Conservation (phyloP, 306 rosid genomes). For the Cicer judaicum region DNA sequence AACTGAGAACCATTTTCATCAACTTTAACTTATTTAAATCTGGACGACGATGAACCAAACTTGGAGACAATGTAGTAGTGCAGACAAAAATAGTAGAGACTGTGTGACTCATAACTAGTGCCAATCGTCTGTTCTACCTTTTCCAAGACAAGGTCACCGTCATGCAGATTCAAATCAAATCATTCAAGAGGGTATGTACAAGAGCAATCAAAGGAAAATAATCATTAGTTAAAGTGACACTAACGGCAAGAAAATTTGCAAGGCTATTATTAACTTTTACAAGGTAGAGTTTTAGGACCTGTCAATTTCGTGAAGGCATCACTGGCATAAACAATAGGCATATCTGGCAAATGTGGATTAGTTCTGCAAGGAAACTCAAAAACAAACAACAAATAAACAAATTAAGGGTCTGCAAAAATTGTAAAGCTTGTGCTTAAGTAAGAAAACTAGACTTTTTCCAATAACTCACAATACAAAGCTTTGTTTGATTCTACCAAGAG, state of each 20-base stretch:
- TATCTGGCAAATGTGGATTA: constrained; percentile 75
- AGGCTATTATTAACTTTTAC: constrained; percentile 13
- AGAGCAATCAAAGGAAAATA: no score
- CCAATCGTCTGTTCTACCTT: no score
- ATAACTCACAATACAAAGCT: constrained; percentile 99
- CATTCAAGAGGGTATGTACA: no score
- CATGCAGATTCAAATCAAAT: no score
- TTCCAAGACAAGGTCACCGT: no score
- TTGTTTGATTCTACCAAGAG: constrained; percentile 99
- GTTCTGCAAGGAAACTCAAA: constrained; percentile 70
- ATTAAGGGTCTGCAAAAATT: constrained; percentile 45
- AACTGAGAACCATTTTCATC: no score
- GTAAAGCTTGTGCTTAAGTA: constrained; percentile 41
- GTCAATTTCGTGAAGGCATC: constrained; percentile 88
- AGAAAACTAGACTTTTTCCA: constrained; percentile 61
- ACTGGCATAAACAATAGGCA: constrained; percentile 94
- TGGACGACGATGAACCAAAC: no score
- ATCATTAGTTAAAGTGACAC: no score
- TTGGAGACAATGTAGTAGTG: no score
- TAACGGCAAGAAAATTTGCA: constrained; percentile 26
- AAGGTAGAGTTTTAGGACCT: constrained; percentile 56
- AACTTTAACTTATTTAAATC: no score
- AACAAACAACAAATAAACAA: constrained; percentile 42
- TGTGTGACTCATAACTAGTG: no score
- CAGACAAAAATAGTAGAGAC: no score